Evolutionary conservation across 2,329 filamentous ascomycete species (phyloP).

Genomic region (Cordyceps cicadae): DNA sequence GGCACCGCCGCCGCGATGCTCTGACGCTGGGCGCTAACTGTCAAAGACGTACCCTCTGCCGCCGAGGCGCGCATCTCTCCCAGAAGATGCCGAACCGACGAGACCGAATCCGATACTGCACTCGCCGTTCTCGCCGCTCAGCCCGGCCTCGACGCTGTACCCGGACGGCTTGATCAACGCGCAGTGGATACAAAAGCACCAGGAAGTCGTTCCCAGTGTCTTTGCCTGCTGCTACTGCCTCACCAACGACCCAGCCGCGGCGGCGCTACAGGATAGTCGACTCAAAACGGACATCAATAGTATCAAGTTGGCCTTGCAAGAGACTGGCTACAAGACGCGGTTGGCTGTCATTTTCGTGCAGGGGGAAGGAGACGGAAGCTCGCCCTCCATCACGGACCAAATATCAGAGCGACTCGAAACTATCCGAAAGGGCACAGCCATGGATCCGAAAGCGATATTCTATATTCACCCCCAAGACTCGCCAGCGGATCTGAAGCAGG

Average conservation of each 20-base stretch:
- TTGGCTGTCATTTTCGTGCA: constrained; percentile 56
- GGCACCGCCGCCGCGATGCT: constrained; percentile 13
- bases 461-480: constrained; percentile 71
- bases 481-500: constrained; percentile 60
- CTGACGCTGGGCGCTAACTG: constrained; percentile 4
- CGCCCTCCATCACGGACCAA: constrained; percentile 51
- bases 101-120: constrained; percentile 56
- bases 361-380: constrained; percentile 21
- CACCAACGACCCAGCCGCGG: constrained; percentile 61
- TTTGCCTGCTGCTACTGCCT: constrained; percentile 76
- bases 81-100: constrained; percentile 41
- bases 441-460: constrained; percentile 81
- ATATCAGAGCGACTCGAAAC: constrained; percentile 63
- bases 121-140: constrained; percentile 85
- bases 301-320: constrained; percentile 57
- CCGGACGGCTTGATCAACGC: constrained; percentile 82
- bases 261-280: constrained; percentile 75
- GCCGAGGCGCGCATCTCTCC: constrained; percentile 46
- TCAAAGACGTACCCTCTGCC: constrained; percentile 48
- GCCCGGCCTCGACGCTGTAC: constrained; percentile 72
- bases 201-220: constrained; percentile 70
- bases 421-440: constrained; percentile 68
- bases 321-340: constrained; percentile 68
- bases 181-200: constrained; percentile 83
- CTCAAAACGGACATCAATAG: constrained; percentile 80